Evolutionary conservation across 2,329 filamentous ascomycete genomes (phyloP), one percentile per base, ranked within the genome.

Genomic region (Aspergillus carbonarius): DNA sequence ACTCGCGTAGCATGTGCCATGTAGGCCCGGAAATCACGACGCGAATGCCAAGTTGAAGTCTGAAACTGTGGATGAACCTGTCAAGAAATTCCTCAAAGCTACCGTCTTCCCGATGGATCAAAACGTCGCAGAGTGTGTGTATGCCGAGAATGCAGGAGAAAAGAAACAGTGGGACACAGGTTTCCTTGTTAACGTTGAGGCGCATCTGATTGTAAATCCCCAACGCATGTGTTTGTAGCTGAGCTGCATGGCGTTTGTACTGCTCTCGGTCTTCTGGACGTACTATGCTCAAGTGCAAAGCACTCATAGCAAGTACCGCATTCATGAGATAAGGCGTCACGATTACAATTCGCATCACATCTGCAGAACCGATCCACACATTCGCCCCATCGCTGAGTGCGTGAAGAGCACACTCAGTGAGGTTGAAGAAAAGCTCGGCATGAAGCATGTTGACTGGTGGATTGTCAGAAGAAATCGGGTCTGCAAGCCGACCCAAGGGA

Each of bases 51-150:
- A 61, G 61, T 39, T 72, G 63, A 8, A 76, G 48, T 20, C 60
- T 63, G 25, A 72, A 49, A n/a, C 61, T 68, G 27, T 66, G 60
- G 1, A 63, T 59, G 23, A 72, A 69, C 18, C 59, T 59, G n/a
- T 72, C 60, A 20, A 74, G 59, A 37, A 73, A 72, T 9, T 63
- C 59, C 34, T 76, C 70, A 37, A 82, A 79, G 42, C 74, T 65
- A 15, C 18, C 18, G 13, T 62, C 52, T 15, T 71, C 72, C 40
- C 79, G 72, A 54, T 76, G 72, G 57, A 70, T 61, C 1, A 83
- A 70, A 2, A 77, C 77, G 55, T 85, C 81, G 63, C 77, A 81
- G 4, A 85, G 73, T 39, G 78, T 74, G 54, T 83, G 81, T 8
- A 66, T 18, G 1, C 64, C 67, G 1, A 70, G 34, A 18, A 58